Percentiles rank a stretch among this genome's conserved stretches.
Evolutionary conservation across 1,139 yeast genomes (phyloP).

Genomic region (Blastobotrys elegans): DNA sequence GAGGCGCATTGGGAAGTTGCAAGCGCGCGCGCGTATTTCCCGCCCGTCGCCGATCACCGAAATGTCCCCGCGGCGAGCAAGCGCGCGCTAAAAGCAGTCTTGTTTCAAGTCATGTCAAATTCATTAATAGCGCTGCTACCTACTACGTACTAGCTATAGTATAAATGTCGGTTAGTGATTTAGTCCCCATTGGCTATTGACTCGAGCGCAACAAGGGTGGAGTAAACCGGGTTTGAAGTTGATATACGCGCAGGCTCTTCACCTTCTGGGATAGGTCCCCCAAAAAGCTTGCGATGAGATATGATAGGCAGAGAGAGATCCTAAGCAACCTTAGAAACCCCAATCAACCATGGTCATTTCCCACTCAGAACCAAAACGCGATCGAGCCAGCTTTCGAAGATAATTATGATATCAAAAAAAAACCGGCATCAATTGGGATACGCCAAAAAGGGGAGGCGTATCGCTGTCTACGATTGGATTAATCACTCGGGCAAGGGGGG

Average conservation of each 20-base stretch:
- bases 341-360: neutral
- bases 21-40: neutral
- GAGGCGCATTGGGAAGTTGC: neutral
- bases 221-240: slow-evolving; percentile 7
- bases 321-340: neutral
- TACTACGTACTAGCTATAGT: too few species aligned
- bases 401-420: too few species aligned
- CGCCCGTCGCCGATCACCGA: neutral
- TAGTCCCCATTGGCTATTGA: slow-evolving; percentile 9
- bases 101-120: too few species aligned
- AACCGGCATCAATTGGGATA: too few species aligned
- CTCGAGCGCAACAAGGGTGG: slow-evolving; percentile 9
- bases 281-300: neutral
- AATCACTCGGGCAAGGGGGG: too few species aligned
- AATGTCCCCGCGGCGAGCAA: neutral
- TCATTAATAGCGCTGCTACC: too few species aligned
- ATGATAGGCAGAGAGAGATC: neutral
- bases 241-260: neutral
- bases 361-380: neutral
- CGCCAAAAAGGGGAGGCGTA: too few species aligned
- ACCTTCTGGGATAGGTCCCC: neutral
- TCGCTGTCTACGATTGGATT: too few species aligned
- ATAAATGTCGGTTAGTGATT: slow-evolving; percentile 13
- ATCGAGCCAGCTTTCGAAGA: too few species aligned
- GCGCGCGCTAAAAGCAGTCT: neutral